Conservation (phyloP, 306 rosid species). For the Amphicarpaea edgeworthii region DNA sequence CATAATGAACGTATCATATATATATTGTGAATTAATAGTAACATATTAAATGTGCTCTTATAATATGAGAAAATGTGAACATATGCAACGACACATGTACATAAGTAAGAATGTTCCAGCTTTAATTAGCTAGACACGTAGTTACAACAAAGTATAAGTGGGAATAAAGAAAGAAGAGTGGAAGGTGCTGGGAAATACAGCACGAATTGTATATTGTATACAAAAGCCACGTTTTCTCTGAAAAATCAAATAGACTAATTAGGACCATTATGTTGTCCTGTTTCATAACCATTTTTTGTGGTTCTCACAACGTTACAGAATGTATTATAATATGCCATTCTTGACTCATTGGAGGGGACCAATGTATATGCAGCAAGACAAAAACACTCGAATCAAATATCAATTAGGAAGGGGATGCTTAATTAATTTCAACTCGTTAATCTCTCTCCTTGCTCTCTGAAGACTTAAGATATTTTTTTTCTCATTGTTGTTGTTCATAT, state of each 20-base stretch:
- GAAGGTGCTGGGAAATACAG: not conserved
- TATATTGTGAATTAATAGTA: too few relatives aligned
- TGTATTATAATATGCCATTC: not conserved
- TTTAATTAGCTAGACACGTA: too few relatives aligned
- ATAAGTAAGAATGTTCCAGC: too few relatives aligned
- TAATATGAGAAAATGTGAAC: too few relatives aligned
- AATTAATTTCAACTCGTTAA: not conserved
- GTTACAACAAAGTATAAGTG: not conserved
- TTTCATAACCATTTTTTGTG: slow-evolving; percentile 14
- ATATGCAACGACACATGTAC: too few relatives aligned
- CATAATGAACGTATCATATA: not conserved
- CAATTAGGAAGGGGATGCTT: not conserved
- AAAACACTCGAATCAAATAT: not conserved
- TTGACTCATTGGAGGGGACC: slow-evolving; percentile 1
- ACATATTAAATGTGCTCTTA: too few relatives aligned
- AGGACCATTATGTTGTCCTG: slow-evolving; percentile 31
- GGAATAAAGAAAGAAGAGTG: not conserved
- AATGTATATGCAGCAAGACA: not conserved
- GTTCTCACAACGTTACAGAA: not conserved
- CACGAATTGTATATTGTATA: not conserved
- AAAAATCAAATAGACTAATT: not conserved
- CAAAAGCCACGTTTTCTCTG: not conserved
- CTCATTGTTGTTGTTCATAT: too few relatives aligned
- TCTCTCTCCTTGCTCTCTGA: not conserved
- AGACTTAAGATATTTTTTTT: too few relatives aligned